These are phyloP conservation scores for Spongospora subterranea DNA, from an alignment of 208 protist species.

Conservation along the genomic window DNA sequence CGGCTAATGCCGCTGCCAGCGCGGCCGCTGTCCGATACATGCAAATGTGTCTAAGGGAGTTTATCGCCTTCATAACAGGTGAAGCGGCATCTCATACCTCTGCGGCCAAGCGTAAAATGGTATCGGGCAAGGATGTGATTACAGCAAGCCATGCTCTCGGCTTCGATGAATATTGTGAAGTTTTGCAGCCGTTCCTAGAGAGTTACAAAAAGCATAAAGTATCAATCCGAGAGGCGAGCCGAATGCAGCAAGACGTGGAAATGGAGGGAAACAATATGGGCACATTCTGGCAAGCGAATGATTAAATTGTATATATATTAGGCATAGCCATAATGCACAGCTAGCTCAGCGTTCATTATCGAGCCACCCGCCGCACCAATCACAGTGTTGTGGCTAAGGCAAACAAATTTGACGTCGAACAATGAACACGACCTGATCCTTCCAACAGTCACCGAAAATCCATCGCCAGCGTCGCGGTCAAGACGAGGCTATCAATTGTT, in stretches of 20 bases:
- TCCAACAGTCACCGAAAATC: slow-evolving; percentile 74
- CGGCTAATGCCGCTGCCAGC: not conserved
- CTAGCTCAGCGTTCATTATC: slow-evolving; percentile 76
- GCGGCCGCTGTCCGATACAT: not conserved
- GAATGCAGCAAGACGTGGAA: no score
- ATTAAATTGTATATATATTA: no score
- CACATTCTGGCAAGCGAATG: no score
- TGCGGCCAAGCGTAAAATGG: not conserved
- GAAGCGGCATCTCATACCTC: not conserved
- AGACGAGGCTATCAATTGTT: slow-evolving; percentile 66
- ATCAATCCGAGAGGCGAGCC: no score
- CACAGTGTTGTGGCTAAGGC: slow-evolving; percentile 76
- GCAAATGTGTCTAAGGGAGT: slow-evolving; percentile 5
- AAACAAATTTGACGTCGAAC: slow-evolving; percentile 73
- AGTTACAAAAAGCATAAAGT: no score
- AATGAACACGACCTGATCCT: slow-evolving; percentile 67
- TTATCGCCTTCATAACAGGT: slow-evolving; percentile 24
- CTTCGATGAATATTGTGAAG: slow-evolving; percentile 31
- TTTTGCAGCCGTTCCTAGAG: not conserved
- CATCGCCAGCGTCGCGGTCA: slow-evolving; percentile 69
- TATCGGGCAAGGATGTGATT: not conserved
- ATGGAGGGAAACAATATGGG: no score
- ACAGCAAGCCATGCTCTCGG: not conserved
- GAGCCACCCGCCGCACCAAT: slow-evolving; percentile 76
- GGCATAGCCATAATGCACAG: slow-evolving; percentile 64